Conservation (phyloP, 345 rosid species). For the Garcia nutans region DNA sequence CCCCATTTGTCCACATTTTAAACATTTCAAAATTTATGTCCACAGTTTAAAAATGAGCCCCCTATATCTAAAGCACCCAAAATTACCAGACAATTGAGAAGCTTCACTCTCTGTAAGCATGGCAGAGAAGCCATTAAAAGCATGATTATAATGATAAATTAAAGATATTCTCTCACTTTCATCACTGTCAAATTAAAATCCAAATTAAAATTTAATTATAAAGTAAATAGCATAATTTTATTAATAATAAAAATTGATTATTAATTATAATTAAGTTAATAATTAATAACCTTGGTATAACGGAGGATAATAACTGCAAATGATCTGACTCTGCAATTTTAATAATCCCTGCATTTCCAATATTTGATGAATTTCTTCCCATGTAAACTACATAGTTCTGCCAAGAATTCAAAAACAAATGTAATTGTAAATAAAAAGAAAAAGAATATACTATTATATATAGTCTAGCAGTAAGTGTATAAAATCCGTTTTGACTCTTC, state of each 20-base stretch:
- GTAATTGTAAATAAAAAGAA: neutral
- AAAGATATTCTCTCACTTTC: conserved; percentile 42
- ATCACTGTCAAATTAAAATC: conserved; percentile 28
- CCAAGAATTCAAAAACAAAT: neutral
- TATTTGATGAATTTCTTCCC: conserved; percentile 58
- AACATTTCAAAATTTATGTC: too few species aligned
- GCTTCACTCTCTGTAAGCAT: conserved; percentile 71
- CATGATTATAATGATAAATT: conserved; percentile 57
- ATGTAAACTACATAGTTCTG: conserved; percentile 69
- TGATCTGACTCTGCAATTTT: conserved; percentile 38
- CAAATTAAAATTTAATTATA: neutral
- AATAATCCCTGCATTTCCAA: conserved; percentile 6
- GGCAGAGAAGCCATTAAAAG: conserved; percentile 78
- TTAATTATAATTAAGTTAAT: neutral
- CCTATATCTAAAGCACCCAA: too few species aligned
- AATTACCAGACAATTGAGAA: conserved; percentile 54
- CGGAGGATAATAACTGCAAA: conserved; percentile 46
- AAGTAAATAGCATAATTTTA: neutral
- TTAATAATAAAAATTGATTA: neutral
- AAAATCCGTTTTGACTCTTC: too few species aligned
- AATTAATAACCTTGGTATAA: conserved; percentile 42
- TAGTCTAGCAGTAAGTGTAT: too few species aligned
- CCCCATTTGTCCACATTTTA: too few species aligned
- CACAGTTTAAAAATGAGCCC: too few species aligned
- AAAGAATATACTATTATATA: too few species aligned